A percentile compares a stretch with the other conserved stretches of the same genome.
Conservation (phyloP, 768 basidiomycete species). For the Dacryopinax spathularia region DNA sequence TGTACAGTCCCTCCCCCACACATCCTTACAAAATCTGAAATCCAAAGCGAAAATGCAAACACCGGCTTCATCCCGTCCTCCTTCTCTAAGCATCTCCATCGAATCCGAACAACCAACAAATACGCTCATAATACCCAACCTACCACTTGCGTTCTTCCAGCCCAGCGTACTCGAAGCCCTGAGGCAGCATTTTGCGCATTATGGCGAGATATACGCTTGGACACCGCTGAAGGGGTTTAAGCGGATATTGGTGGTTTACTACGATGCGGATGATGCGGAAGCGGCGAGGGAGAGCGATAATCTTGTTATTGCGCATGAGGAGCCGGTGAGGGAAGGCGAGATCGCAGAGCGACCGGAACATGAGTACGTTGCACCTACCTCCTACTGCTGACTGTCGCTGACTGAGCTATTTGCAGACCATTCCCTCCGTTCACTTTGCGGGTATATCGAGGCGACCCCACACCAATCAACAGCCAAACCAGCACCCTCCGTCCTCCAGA, state of each 20-base stretch:
- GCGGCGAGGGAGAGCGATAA: slow-evolving; percentile 56
- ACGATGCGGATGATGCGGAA: slow-evolving; percentile 47
- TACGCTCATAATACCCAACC: slow-evolving; percentile 63
- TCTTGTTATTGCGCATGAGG: slow-evolving; percentile 30
- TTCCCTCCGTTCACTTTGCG: slow-evolving; percentile 21
- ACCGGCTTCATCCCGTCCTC: neutral
- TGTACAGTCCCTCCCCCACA: too few species aligned
- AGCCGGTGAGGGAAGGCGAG: neutral
- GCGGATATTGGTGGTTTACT: slow-evolving; percentile 71
- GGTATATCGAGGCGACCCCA: slow-evolving; percentile 61
- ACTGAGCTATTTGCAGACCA: slow-evolving; percentile 8
- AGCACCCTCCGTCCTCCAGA: slow-evolving; percentile 53
- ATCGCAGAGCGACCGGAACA: neutral
- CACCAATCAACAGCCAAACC: slow-evolving; percentile 31
- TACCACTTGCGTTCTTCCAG: slow-evolving; percentile 68
- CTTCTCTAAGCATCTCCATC: neutral
- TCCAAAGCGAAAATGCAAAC: slow-evolving; percentile 3
- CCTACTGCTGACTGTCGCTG: slow-evolving; percentile 23
- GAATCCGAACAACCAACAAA: slow-evolving; percentile 39
- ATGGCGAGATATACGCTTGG: slow-evolving; percentile 81
- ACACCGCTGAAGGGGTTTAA: slow-evolving; percentile 70
- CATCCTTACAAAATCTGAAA: too few species aligned
- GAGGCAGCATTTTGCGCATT: slow-evolving; percentile 53
- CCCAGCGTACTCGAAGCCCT: slow-evolving; percentile 52
- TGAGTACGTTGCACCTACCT: neutral